Base-by-base conservation (phyloP, 805 yeast genomes). In the Cyberlindnera maclurae region DNA sequence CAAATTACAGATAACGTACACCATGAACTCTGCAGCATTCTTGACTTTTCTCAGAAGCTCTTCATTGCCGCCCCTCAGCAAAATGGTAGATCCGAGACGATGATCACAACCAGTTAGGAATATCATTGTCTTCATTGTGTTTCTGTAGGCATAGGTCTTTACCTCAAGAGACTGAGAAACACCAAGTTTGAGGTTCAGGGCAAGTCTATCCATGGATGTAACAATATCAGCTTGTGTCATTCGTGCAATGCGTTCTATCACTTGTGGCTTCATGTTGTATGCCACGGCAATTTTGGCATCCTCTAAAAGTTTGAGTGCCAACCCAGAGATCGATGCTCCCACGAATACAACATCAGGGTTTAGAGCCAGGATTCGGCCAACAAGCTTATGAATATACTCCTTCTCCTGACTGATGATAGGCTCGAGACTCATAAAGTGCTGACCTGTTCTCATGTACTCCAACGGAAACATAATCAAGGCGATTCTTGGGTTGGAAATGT, bases 401-500 rank as follows among this genome's bases (percentile, higher is more conserved):
- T 74, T 67, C 54, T 90, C 97, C 55, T 93, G 97, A 0, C 90
- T 83, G 36, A 86, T 67, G 1, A 90, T 80, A 1, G 94, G 83
- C 41, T 86, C 83, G 40, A 89, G 64, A 53, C 95, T 83, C 59
- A 87, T 77, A 42, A 87, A 82, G 44, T 79, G 85, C 47, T 82
- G 87, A 38, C 82, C 86, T 30, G 76, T 78, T 43, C 81, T 77
- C 42, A 79, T 67, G 49, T 87, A 93, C 54, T 89, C 97, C 18
- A 93, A 63, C 0, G 97, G 96, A 52, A 93, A 93, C 68, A 88
- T 80, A 5, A 93, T 70, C 13, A 94, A 66, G 42, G 90, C 77
- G 29, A 93, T 82, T 39, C 79, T 73, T 0, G 99, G 97, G 36
- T 74, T 69, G 0, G 55, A 51, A 7, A 94, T 67, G 17, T 57